Evolutionary conservation across 129 eudicot species (phyloP).

Genomic region (Dittrichia graveolens): DNA sequence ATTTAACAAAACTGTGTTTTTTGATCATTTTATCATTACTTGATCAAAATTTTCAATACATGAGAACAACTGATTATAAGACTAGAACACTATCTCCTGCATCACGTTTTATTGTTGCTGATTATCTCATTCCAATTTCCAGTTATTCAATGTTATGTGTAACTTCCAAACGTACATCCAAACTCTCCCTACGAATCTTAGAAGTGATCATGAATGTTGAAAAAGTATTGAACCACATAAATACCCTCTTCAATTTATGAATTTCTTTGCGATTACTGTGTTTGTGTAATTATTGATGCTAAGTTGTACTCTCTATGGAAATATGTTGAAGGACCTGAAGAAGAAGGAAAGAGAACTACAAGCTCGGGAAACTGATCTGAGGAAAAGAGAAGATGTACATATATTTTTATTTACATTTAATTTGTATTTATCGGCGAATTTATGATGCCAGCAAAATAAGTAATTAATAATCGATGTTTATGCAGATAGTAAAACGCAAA

Average conservation of each 20-base stretch:
- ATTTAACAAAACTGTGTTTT: no score
- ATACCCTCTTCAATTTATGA: background rate
- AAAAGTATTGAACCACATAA: background rate
- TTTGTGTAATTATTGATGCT: conserved; percentile 15
- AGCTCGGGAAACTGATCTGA: conserved; percentile 82
- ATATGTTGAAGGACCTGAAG: conserved; percentile 58
- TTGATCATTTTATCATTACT: no score
- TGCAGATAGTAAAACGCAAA: conserved; percentile 43
- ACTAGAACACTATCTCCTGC: background rate
- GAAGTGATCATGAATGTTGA: background rate
- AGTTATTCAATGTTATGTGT: background rate
- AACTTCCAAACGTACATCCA: background rate
- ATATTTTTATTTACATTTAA: background rate
- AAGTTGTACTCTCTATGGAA: background rate
- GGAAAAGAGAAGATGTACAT: conserved; percentile 72
- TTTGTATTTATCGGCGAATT: background rate
- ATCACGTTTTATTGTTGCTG: background rate
- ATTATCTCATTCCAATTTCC: background rate
- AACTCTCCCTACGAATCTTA: background rate
- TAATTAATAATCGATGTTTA: background rate
- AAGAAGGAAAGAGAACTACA: conserved; percentile 74
- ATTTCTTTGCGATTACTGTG: background rate
- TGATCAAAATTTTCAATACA: no score
- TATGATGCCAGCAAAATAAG: no score
- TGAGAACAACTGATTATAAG: no score